Evolutionary conservation across 306 rosid species (phyloP).

Genomic region (Dicorynia guianensis): DNA sequence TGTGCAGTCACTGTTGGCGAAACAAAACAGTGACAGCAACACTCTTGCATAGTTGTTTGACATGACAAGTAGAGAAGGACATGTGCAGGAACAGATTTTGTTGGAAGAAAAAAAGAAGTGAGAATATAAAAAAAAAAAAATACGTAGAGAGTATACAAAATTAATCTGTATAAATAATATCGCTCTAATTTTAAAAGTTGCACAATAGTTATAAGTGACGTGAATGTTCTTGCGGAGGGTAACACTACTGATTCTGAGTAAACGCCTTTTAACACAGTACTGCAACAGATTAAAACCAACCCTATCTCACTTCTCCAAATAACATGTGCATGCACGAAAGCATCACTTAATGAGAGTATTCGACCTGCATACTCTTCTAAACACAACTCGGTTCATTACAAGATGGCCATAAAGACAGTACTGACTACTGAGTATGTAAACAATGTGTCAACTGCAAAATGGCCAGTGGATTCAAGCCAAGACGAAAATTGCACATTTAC

Average conservation of each 20-base stretch:
- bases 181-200: no score
- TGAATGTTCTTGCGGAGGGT: not conserved
- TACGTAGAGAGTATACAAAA: no score
- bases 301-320: not conserved
- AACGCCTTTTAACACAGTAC: not conserved
- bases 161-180: no score
- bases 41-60: no score
- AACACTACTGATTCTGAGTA: no score
- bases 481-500: constrained; percentile 25
- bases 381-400: not conserved
- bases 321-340: no score
- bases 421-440: not conserved
- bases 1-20: no score
- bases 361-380: not conserved
- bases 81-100: no score
- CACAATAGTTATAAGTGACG: not conserved
- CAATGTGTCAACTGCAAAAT: not conserved
- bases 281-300: not conserved
- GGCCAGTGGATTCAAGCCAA: not conserved
- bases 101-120: no score
- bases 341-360: not conserved
- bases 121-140: no score
- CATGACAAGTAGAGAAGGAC: no score
- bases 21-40: no score
- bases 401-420: not conserved